These are phyloP conservation scores for Apium graveolens DNA, from an alignment of 129 eudicot genomes.

Conservation along the genomic window DNA sequence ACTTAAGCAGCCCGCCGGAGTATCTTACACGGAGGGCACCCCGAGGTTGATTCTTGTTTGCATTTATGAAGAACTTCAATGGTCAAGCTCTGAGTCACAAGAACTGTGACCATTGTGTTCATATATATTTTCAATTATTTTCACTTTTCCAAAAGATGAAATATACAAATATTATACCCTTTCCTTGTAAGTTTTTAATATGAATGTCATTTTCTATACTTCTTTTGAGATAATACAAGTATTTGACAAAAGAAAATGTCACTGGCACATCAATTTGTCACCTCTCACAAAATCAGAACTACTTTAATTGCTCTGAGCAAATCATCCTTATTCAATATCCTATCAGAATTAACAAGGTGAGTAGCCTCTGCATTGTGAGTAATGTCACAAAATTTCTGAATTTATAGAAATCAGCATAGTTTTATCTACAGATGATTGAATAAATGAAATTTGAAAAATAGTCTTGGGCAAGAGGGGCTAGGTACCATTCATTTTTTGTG, in stretches of 20 bases:
- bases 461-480: neutral
- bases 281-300: neutral
- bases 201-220: neutral
- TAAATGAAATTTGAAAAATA: neutral
- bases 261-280: neutral
- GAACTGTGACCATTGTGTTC: neutral
- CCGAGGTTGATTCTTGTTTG: neutral
- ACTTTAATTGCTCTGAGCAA: neutral
- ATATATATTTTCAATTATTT: neutral
- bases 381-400: neutral
- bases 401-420: neutral
- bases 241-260: neutral
- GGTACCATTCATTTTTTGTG: neutral
- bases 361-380: neutral
- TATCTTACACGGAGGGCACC: conserved; percentile 1
- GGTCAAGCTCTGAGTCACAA: neutral
- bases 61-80: neutral
- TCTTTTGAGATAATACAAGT: neutral
- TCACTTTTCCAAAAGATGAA: neutral
- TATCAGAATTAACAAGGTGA: neutral
- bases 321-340: neutral
- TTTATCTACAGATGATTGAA: neutral
- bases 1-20: conserved; percentile 42
- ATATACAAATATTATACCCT: neutral
- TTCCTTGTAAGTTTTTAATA: neutral